Evolutionary conservation across 139 green algal species (phyloP), one percentile per base, ranked within the genome.

Genomic region (Tetraselmis chui): DNA sequence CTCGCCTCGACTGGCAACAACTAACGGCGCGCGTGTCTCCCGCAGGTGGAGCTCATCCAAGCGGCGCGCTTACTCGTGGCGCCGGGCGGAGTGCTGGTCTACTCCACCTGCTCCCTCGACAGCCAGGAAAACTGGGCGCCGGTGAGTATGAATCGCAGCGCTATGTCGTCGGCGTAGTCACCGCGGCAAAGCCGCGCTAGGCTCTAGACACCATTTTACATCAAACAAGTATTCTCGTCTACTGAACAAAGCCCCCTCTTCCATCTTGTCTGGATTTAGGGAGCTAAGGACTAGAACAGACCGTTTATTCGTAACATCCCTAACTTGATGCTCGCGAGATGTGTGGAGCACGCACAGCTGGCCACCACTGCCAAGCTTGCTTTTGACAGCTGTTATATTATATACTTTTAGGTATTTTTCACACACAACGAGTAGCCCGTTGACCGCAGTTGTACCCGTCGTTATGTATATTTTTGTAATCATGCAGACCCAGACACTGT

Each of bases 31-130:
- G 67, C 78, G 26, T 82, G 22, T 1, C 28, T 59, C 28, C 59
- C 90, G 59, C 92, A 97, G 84, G 86, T 76, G 0, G 75, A 89
- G 31, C 87, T 98, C 79, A 84, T 98, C 30, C 84, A 93, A 24
- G 87, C 90, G 1, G 95, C 93, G 28, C 86, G 89, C 0, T 1
- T 23, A 25, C 75, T 94, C 32, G 95, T 98, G 29, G 83, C 75
- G 27, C 94, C 93, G 22, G 93, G 95, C 0, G 95, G 95, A 1
- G 0, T 96, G 27, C 87, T 98, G 29, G 94, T 98, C 29, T 98
- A 98, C 88, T 91, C 79, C 83, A 98, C 95, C 2, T 98, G 95
- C 84, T 87, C 84, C 22, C 84, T 93, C 2, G 92, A 95, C 80
- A 32, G 45, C 2, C 86, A 92, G 32, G 93, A 96, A 80, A 95